These are phyloP conservation scores for Capsicum pubescens DNA, from an alignment of 257 asterid species.

Conservation along the genomic window DNA sequence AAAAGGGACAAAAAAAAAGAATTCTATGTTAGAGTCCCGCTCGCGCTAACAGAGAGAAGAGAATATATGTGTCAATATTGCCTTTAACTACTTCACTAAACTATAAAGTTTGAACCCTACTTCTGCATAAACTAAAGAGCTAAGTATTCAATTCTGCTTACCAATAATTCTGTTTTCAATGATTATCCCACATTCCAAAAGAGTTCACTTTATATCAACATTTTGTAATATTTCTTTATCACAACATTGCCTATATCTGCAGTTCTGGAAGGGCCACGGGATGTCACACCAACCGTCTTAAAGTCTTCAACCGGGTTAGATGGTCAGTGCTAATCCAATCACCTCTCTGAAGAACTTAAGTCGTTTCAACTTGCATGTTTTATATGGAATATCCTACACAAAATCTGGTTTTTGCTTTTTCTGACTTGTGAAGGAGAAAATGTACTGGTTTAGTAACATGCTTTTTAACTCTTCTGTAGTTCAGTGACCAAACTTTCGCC, in stretches of 20 bases:
- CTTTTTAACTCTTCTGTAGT: conserved; percentile 31
- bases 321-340: conserved; percentile 38
- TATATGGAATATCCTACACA: neutral
- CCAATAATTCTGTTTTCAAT: neutral
- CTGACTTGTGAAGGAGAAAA: neutral
- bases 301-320: conserved; percentile 84
- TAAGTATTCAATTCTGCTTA: neutral
- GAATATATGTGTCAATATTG: neutral
- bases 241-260: conserved; percentile 41
- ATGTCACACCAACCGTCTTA: conserved; percentile 81
- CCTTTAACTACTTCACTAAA: conserved; percentile 14
- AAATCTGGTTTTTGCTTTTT: conserved; percentile 5
- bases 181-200: neutral
- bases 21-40: neutral
- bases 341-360: conserved; percentile 5
- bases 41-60: too few relatives aligned
- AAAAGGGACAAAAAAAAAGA: neutral
- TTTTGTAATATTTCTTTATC: neutral
- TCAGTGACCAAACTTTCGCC: conserved; percentile 91
- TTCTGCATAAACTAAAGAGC: neutral
- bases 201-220: conserved; percentile 17
- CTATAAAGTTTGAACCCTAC: neutral
- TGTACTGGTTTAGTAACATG: conserved; percentile 14
- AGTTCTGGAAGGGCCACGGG: conserved; percentile 90
- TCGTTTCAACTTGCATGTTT: conserved; percentile 18